Base-by-base conservation (phyloP, 2,329 filamentous ascomycete species). In the Diaporthe citrichinensis region DNA sequence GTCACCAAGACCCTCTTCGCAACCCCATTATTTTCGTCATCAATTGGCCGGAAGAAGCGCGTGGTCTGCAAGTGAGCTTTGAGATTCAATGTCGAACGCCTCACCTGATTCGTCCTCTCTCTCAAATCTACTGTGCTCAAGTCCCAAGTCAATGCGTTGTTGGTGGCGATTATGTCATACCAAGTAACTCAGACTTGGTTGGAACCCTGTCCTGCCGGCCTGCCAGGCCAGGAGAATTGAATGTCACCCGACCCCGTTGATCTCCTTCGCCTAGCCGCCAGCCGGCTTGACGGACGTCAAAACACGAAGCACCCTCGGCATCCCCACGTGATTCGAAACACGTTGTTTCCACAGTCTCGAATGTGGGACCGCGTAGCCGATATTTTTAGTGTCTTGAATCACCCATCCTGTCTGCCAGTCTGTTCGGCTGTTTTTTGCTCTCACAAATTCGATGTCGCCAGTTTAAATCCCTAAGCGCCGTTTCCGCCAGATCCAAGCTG, bases 231-330 rank as follows among this genome's bases (percentile, higher is more conserved):
- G 49, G 65, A 31, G 34, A 55, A 20, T 55, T 41, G 14, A 41
- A 55, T 69, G 65, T 69, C 65, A 69, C 65, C 65, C 65, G 65
- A 69, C 65, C 65, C 71, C 46, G 61, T 55, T 44, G 71, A 65
- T 53, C 46, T 62, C 49, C 71, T 65, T 73, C 58, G 58, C 57
- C 49, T 57, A 73, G 58, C 49, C 71, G 71, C 71, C 71, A 51
- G 58, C 51, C 46, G 36, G 39, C 31, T 55, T 65, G 34, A 55
- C 20, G 49, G 55, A 55, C 28, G 46, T 55, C 71, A 65, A 73
- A 55, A 65, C 71, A 65, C 31, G 20, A 53, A 62, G 41, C 71
- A 73, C 8, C 12, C 23, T 8, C 46, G n/a, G 39, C 41, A 65
- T 34, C 58, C 49, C 46, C 58, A 65, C 36, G 71, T 65, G 46